Conservation (phyloP, 352 stramenopile genomes). For the Globisporangium uncinulatum region DNA sequence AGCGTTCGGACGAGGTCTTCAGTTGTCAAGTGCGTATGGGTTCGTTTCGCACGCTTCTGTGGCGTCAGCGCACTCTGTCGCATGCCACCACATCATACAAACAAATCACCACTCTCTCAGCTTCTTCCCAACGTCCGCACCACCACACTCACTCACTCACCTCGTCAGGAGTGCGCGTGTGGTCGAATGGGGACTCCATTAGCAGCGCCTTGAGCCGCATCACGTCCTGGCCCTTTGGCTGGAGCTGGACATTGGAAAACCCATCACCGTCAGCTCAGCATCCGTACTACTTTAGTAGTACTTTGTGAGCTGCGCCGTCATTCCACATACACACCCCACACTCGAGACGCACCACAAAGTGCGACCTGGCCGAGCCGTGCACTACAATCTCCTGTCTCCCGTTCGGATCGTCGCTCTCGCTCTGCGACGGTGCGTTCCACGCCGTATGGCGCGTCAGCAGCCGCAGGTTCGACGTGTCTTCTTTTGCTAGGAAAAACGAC, state of each 20-base stretch:
- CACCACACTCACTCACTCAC: constrained; percentile 1
- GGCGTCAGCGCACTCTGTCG: constrained; percentile 3
- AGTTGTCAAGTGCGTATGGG: constrained; percentile 50
- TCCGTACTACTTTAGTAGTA: no score
- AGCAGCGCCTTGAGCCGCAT: constrained; percentile 55
- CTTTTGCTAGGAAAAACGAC: constrained; percentile 71
- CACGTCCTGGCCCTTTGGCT: constrained; percentile 51
- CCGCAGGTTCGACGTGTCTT: constrained; percentile 79
- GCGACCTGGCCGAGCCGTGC: constrained; percentile 45
- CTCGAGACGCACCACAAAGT: constrained; percentile 47
- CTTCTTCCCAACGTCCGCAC: no score
- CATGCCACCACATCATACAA: neutral
- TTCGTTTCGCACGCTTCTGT: constrained; percentile 40
- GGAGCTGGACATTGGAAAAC: constrained; percentile 31
- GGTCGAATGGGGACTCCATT: constrained; percentile 58
- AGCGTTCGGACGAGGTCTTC: constrained; percentile 51
- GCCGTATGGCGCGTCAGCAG: constrained; percentile 55
- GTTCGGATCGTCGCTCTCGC: constrained; percentile 17
- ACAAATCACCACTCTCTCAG: no score
- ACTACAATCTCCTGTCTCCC: constrained; percentile 32
- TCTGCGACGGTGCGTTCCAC: constrained; percentile 22
- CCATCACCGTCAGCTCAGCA: no score
- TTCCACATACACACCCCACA: neutral
- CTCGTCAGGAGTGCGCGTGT: constrained; percentile 10
- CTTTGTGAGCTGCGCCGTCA: no score